Base-by-base conservation (phyloP, 805 yeast genomes). In the Cyberlindnera bimundalis region DNA sequence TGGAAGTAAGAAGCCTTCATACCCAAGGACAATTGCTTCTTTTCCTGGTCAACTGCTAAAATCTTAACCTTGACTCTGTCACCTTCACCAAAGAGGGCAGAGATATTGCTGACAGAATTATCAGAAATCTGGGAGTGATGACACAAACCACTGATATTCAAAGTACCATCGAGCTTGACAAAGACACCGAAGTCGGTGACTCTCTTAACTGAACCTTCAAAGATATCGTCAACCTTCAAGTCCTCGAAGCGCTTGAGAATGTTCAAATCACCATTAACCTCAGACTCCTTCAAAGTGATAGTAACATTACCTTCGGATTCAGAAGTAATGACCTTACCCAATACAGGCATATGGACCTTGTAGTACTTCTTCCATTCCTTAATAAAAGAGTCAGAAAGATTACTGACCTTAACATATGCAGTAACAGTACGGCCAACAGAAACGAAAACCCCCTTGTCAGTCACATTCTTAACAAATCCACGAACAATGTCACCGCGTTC, bases 131-230 rank as follows among this genome's bases (percentile, higher is more conserved):
- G 84, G 29, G 90, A 73, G 43, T 75, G 81, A 59, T 91, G 97
- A 52, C 96, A 89, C 50, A 91, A 74, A 42, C 98, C 99, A 55
- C 84, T 78, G 43, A 89, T 71, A 53, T 78, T 78, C 40, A 76
- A 65, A 29, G 93, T 81, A 33, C 83, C 85, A 50, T 82, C 89
- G 40, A 91, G 68, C 47, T 78, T 81, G 37, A 91, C 84, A 58
- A 91, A 91, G 3, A 88, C 96, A 67, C 99, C 99, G 59, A 81
- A 91, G 34, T 86, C 95, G 25, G 89, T 80, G 18, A 81, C 85
- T 46, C 76, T 76, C 58, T 77, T 81, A 32, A 91, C 82, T 3
- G 80, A 65, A 59, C 96, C 99, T 56, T 84, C 91, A 51, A 68
- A 78, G 23, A 81, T 66, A 20, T 82, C 85, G 40, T 85, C 95